Percentiles rank a stretch among this genome's conserved stretches.
Conservation (phyloP, 139 green algal genomes). For the Asterochloris sp. region DNA sequence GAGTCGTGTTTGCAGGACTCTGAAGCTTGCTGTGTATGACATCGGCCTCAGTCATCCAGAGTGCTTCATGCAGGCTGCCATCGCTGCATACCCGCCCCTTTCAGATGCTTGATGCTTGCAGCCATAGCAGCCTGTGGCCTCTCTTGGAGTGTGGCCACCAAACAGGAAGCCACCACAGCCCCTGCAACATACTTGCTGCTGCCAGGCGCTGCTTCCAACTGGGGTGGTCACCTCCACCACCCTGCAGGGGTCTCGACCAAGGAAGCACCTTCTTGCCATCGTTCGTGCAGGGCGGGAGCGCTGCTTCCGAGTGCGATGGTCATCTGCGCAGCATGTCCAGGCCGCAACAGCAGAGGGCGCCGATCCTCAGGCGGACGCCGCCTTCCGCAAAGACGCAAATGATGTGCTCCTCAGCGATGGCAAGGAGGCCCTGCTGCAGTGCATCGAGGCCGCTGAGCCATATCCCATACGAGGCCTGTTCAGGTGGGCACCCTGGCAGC, state of each 20-base stretch:
- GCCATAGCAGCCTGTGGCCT: no score
- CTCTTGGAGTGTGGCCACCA: no score
- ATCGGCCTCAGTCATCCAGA: no score
- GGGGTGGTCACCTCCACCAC: no score
- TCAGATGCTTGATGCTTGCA: no score
- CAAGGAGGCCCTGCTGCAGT: constrained; percentile 39
- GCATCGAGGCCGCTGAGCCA: constrained; percentile 58
- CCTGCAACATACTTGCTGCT: no score
- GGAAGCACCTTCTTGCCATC: no score
- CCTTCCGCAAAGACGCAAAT: constrained; percentile 88
- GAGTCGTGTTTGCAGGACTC: constrained; percentile 3
- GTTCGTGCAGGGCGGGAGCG: not conserved
- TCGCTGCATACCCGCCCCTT: no score
- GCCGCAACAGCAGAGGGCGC: not conserved
- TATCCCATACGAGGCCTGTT: constrained; percentile 86
- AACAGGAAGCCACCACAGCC: no score
- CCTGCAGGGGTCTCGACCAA: no score
- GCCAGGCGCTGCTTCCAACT: no score
- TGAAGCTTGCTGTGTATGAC: not conserved
- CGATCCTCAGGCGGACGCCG: not conserved
- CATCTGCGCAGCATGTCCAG: not conserved
- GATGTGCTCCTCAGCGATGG: constrained; percentile 83
- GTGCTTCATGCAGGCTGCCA: no score
- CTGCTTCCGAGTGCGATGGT: constrained; percentile 7
- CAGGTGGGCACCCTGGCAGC: constrained; percentile 12